These are phyloP conservation scores for Daldinia childiae DNA, from an alignment of 495 filamentous ascomycete species.

Conservation along the genomic window DNA sequence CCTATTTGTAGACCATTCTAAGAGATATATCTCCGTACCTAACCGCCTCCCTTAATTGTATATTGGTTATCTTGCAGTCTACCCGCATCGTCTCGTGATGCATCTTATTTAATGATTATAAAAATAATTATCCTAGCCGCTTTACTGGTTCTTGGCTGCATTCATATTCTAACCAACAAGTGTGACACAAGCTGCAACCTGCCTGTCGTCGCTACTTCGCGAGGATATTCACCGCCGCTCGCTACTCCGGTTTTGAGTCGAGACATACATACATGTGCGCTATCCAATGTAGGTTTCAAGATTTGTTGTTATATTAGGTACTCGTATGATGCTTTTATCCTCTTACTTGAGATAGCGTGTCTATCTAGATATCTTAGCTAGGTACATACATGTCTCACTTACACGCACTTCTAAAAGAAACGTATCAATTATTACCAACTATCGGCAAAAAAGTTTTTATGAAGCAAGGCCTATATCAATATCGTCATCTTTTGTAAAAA, in stretches of 20 bases:
- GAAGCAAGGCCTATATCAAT: background rate
- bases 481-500: background rate
- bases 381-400: background rate
- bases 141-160: no score
- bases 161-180: no score
- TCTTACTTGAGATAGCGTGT: background rate
- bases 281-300: background rate
- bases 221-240: background rate
- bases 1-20: no score
- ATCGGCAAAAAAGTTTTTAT: background rate
- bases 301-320: background rate
- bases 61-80: no score
- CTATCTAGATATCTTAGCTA: no score
- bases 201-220: background rate
- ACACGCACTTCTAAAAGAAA: background rate
- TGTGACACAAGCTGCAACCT: no score
- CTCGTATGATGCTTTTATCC: background rate
- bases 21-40: no score
- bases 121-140: no score
- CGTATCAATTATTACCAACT: background rate
- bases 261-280: background rate
- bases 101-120: no score
- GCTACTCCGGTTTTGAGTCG: background rate
- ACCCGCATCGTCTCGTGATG: no score
- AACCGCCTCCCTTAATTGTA: no score